Evolutionary conservation across 805 yeast species (phyloP), one percentile per base, ranked within the genome.

Genomic region (Wickerhamiella kurtzmanii): DNA sequence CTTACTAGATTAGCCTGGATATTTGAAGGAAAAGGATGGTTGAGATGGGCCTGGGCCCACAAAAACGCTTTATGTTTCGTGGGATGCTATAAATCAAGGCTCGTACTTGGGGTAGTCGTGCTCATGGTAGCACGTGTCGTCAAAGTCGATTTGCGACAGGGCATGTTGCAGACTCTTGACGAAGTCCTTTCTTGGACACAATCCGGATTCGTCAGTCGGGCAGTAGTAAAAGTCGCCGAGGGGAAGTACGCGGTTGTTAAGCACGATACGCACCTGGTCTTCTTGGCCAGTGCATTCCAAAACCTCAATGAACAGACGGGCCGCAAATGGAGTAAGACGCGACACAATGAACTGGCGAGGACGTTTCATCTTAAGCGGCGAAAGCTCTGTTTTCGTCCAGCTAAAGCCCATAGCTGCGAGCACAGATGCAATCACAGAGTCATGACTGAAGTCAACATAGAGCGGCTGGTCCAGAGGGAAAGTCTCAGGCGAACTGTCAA

Each of bases 381-480:
- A 71, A 37, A 76, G 67, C 37, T 68, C 65, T 2, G 51, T 68
- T 65, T 48, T 71, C 50, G 52, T 53, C 50, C 61, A 56, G 37
- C 58, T 56, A 42, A 82, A 60, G 5, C 85, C 87, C 43, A 82
- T 63, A 2, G 89, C 82, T 22, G 83, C 67, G 55, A 79, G 65
- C 54, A 72, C 77, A 38, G 79, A 67, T 51, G 77, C 67, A 38
- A 83, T 62, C 51, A 80, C 81, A 36, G 80, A 73, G 60, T 85
- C 94, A 58, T 85, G 94, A 15, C 84, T 70, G 66, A 83, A 80
- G 53, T 77, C 80, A 53, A 82, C 68, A 69, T 80, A 79, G 42
- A 82, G 67, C 47, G 73, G 71, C 58, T 61, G 74, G 49, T 66
- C 71, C 20, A 62, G 52, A 18, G 73, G 73, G 58, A 68, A 66